Conservation (phyloP, 2,329 filamentous ascomycete species). For the Stemphylium lycopersici region DNA sequence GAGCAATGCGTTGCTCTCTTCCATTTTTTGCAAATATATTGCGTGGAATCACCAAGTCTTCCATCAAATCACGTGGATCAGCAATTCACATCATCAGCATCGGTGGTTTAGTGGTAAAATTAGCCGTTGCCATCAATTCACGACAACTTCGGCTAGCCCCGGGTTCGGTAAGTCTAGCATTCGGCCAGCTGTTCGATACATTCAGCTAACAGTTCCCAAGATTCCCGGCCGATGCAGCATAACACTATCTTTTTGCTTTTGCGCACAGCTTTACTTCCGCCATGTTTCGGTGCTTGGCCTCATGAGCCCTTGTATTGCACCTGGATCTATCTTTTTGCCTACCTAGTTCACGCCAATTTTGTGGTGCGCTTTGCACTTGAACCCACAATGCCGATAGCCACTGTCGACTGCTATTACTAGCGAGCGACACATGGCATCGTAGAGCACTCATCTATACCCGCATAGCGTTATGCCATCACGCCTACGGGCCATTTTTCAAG, state of each 20-base stretch:
- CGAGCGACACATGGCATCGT: too few relatives aligned
- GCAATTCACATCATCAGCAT: conserved; percentile 2
- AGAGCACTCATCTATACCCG: too few relatives aligned
- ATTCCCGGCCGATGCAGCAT: conserved; percentile 2
- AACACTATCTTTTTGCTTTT: background rate
- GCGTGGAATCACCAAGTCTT: background rate
- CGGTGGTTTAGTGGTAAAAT: conserved; percentile 24
- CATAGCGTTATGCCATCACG: too few relatives aligned
- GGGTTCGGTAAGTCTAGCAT: background rate
- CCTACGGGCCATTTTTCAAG: too few relatives aligned
- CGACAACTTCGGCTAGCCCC: conserved; percentile 12
- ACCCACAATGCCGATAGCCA: too few relatives aligned
- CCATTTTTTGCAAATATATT: too few relatives aligned
- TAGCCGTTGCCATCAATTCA: conserved; percentile 17
- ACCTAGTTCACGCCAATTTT: too few relatives aligned
- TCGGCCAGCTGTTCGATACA: background rate
- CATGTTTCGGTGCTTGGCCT: background rate
- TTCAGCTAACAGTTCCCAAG: background rate
- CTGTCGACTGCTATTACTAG: too few relatives aligned
- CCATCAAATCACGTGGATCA: conserved; percentile 4
- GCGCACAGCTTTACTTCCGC: background rate
- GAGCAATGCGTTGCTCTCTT: too few relatives aligned
- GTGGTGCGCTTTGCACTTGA: too few relatives aligned
- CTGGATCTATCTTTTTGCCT: too few relatives aligned
- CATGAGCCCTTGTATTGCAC: too few relatives aligned